Base-by-base conservation (phyloP, 108 stramenopile genomes). In the Cyclotella choctawhatcheeana region DNA sequence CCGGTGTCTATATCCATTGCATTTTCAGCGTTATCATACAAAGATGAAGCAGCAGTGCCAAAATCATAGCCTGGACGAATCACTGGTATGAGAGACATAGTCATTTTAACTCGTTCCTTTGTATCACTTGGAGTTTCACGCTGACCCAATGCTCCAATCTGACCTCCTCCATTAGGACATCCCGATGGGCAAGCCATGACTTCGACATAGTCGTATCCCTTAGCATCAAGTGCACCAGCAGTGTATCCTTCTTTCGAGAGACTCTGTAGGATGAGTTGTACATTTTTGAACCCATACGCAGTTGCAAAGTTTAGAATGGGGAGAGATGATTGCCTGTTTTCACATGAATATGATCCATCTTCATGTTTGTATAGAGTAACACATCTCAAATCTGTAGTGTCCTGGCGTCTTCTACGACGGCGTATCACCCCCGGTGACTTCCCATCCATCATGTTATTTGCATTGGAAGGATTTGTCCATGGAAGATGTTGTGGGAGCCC, bases 181-280 rank as follows among this genome's bases (percentile, higher is more conserved):
- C 98, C 98, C 25, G 87, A 84, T 20, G 99, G 99, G 73, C 99
- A 99, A 40, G 99, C 99, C 98, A 99, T 98, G 21, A 93, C 87
- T 84, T 99, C 99, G 0, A 99, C 86, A 56, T 93, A 97, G 65
- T 98, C 88, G 64, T 84, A 89, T 18, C 58, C 52, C 34, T 35
- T 69, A 7, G 32, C 21, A 44, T 69, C 43, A 27, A 8, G 31
- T 20, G 63, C 20, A 24, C 56, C 24, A 33, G 13, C 26, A 37
- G 18, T 52, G 31, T 27, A 4, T 13, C 43, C 37, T 64, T 58
- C 71, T 40, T 73, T 76, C 31, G 64, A 50, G 56, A 87, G 25
- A 82, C 76, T 78, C 71, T 73, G 85, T 17, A 97, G 68, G 26
- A 97, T 75, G 5, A 90, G 81, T 80, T 99, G 98, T 53, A 98